Percentiles rank a stretch among this genome's conserved stretches.
Conservation (phyloP, 306 rosid genomes). For the Vigna radiata region DNA sequence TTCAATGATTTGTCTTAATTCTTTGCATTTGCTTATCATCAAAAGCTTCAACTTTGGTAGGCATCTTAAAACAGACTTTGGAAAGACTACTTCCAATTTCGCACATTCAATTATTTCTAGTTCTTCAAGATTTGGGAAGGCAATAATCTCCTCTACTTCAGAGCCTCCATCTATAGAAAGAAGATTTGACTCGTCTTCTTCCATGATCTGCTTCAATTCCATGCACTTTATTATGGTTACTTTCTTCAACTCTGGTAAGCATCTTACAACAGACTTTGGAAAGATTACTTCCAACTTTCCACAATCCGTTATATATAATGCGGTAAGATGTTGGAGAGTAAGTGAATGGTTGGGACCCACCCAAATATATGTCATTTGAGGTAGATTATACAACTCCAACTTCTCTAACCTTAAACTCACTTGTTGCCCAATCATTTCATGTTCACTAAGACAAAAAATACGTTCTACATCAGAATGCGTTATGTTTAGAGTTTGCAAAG, state of each 20-base stretch:
- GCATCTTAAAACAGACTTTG: background rate
- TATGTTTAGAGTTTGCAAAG: background rate
- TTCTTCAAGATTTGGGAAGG: background rate
- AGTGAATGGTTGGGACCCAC: background rate
- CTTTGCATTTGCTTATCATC: background rate
- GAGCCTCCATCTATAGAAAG: too few relatives aligned
- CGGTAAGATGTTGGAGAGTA: background rate
- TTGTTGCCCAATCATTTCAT: background rate
- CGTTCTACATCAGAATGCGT: background rate
- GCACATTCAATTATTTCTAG: background rate
- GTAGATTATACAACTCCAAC: background rate
- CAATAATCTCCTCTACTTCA: background rate
- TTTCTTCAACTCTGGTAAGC: background rate
- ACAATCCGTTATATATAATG: background rate
- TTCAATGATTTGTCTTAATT: background rate
- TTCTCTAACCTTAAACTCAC: too few relatives aligned
- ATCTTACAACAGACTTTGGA: background rate
- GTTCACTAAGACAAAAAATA: background rate
- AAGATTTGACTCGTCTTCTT: too few relatives aligned
- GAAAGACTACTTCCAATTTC: constrained; percentile 1
- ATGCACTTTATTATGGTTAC: background rate
- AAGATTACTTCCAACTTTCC: background rate
- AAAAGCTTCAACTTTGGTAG: constrained; percentile 4
- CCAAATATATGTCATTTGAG: background rate
- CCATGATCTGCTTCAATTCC: constrained; percentile 18